Evolutionary conservation across 306 rosid species (phyloP), one percentile per base, ranked within the genome.

Genomic region (Lathyrus oleraceus): DNA sequence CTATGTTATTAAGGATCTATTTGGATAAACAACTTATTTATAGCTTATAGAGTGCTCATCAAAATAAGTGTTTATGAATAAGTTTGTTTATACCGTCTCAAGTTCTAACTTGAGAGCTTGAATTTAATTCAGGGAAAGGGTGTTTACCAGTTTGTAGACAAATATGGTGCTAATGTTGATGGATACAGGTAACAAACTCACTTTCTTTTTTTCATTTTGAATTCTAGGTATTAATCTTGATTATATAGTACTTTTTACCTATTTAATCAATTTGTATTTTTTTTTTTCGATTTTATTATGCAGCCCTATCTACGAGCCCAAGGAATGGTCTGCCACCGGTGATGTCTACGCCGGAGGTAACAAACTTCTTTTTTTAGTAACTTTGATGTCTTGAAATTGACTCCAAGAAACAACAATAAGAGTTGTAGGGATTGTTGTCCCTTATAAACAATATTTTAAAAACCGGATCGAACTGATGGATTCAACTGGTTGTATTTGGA

Each of bases 151-250:
- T 94, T 9, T 82, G 96, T 88, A 1, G 99, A 94, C 95, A 94
- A 94, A 76, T 94, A 94, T 43, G 99, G 99, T 65, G 99, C 97
- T 62, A 94, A 94, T 72, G 99, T 94, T 23, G 99, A 91, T 77
- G 99, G 99, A 11, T 94, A 94, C 95, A 94, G 99, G 99, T 91
- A 87, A 71, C n/a, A 9, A 40, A 40, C 14, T 40, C 10, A 39
- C 10, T 25, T 27, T 20, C 30, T 38, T 64, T 30, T 60, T 42
- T 10, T 61, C 15, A 1, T 67, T 27, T 0, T 27, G 5, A 19
- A 40, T 32, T 57, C 20, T n/a, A 3, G 16, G 8, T 38, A 47
- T 11, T 47, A 15, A 47, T 15, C 21, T 47, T 21, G 7, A 47
- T 47, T 47, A 15, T 47, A 47, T 8, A 44, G n/a, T n/a, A 15